Evolutionary conservation across 768 basidiomycete genomes (phyloP), one percentile per base, ranked within the genome.

Genomic region (Coprinopsis strossmayeri): DNA sequence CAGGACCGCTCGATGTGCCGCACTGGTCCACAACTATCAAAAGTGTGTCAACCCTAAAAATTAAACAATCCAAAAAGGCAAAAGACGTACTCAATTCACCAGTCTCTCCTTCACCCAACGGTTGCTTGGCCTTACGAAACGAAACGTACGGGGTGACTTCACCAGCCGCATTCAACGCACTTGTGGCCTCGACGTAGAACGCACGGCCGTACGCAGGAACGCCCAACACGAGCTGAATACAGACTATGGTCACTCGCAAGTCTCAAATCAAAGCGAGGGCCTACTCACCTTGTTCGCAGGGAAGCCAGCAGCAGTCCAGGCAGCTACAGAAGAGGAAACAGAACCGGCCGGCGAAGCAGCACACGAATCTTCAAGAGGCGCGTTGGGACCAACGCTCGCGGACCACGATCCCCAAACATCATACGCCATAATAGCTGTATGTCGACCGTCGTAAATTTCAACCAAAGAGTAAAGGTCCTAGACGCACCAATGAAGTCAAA

Each of bases 151-250:
- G 63, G 32, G 51, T 48, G 20, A 60, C 59, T 15, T 48, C 37
- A 23, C 45, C 37, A 9, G 58, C 53, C 17, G 52, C 34, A 51
- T 73, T 32, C 15, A 32, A 32, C 9, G 15, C 9, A 15, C 15
- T 32, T 32, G 7, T 7, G 15, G 30, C 30, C 15, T 55, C 24
- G 23, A 88, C 84, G 18, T 52, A 50, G 72, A 70, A 92, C 35
- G 83, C 76, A 62, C 88, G 89, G 1, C 87, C 89, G 62, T 90
- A 94, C 10, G 82, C 65, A 0, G 91, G 72, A 0, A 96, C 79
- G 40, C 89, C 93, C 27, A 96, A 78, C 17, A 86, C 76, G 49
- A 93, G 80, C 64, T 73, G 18, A 7, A 42, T 10, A 42, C 3
- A 23, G 23, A 27, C 28, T 62, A 41, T 25, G 18, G 26, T 23